A percentile compares a stretch with the other conserved stretches of the same genome.
Evolutionary conservation across 345 rosid species (phyloP).

Genomic region (Rubroshorea leprosula): DNA sequence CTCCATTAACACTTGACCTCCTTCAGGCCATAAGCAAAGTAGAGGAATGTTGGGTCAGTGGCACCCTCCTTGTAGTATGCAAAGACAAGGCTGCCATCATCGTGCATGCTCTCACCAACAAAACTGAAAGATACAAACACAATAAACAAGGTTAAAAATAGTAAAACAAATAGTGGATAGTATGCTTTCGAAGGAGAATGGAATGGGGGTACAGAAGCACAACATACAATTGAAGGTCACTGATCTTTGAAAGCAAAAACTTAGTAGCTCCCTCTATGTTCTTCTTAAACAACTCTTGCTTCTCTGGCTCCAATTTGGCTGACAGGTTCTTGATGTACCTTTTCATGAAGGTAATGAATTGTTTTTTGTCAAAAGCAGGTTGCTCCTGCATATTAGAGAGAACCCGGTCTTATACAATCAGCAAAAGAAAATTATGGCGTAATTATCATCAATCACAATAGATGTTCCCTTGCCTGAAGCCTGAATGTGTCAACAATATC

Average conservation of each 20-base stretch:
- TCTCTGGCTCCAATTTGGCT: slow-evolving; percentile 48
- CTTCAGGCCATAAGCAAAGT: slow-evolving; percentile 64
- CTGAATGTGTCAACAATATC: slow-evolving; percentile 93
- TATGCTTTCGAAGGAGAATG: no score
- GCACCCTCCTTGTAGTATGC: slow-evolving; percentile 85
- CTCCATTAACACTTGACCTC: slow-evolving; percentile 67
- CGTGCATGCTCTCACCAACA: slow-evolving; percentile 91
- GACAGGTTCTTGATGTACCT: slow-evolving; percentile 62
- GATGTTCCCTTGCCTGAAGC: slow-evolving; percentile 49
- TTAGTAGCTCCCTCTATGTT: slow-evolving; percentile 79
- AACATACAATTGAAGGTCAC: slow-evolving; percentile 73
- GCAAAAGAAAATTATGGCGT: not conserved
- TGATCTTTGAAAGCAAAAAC: slow-evolving; percentile 61
- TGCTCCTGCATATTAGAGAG: slow-evolving; percentile 50
- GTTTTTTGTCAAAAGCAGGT: slow-evolving; percentile 83
- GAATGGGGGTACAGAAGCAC: not conserved
- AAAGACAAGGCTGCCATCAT: slow-evolving; percentile 59
- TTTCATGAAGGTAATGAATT: slow-evolving; percentile 53
- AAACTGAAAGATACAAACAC: slow-evolving; percentile 42
- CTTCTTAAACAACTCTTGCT: slow-evolving; percentile 60
- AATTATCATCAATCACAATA: not conserved
- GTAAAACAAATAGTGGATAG: not conserved
- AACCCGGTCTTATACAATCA: no score
- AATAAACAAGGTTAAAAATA: not conserved
- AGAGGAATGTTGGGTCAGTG: slow-evolving; percentile 76